Evolutionary conservation across 2,329 filamentous ascomycete species (phyloP).

Genomic region (Alternaria incomplexa): DNA sequence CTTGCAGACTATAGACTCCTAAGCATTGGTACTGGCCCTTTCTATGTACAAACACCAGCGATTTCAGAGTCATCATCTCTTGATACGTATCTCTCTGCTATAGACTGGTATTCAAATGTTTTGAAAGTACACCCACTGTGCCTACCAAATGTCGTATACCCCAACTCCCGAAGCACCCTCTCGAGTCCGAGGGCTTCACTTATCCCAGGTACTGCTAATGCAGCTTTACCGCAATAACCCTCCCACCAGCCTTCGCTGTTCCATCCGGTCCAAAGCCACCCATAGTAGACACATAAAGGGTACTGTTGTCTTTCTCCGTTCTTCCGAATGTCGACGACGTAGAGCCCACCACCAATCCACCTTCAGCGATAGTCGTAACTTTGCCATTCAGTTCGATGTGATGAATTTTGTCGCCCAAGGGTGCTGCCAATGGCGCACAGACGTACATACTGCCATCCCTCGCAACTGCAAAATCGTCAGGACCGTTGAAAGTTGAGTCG

Average conservation of each 20-base stretch:
- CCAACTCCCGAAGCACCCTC: neutral
- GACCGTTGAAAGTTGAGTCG: neutral
- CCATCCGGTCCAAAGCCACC: conserved; percentile 30
- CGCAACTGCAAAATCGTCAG: conserved; percentile 30
- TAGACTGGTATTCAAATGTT: neutral
- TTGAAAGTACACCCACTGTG: neutral
- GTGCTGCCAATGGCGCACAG: conserved; percentile 7
- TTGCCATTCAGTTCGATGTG: conserved; percentile 15
- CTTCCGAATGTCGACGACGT: conserved; percentile 25
- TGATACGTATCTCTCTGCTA: no score
- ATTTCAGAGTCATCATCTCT: neutral
- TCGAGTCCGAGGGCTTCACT: neutral
- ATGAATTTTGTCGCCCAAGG: conserved; percentile 15
- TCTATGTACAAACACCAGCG: neutral
- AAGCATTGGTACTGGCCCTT: neutral
- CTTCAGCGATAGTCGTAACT: conserved; percentile 10
- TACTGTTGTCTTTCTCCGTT: conserved; percentile 14
- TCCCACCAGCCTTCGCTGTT: conserved; percentile 27
- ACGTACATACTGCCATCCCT: conserved; percentile 22
- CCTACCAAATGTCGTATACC: no score
- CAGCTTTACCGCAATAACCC: conserved; percentile 24
- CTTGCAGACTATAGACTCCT: neutral
- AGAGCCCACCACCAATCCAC: conserved; percentile 16
- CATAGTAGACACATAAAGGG: conserved; percentile 32
- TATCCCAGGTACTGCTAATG: neutral